Evolutionary conservation across 352 stramenopile species (phyloP).

Genomic region (Aphanomyces invadans): DNA sequence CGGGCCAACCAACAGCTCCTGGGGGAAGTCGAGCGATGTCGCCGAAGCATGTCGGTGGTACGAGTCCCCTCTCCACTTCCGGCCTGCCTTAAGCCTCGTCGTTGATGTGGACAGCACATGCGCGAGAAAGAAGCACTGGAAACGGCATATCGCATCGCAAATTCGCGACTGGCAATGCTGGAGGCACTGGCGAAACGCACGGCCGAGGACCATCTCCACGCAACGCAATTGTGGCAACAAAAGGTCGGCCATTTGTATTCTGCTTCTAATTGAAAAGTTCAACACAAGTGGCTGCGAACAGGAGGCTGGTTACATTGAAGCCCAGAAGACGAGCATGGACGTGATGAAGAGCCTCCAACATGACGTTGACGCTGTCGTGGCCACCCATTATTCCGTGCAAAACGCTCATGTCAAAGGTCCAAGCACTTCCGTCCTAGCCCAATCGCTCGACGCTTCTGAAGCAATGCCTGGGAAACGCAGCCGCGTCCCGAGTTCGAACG

Average conservation of each 20-base stretch:
- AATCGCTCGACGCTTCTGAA: not conserved
- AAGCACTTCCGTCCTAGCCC: no score
- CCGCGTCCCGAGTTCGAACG: not conserved
- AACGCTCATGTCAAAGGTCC: no score
- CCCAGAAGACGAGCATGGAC: not conserved
- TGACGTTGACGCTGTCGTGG: constrained; percentile 9
- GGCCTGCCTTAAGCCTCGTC: no score
- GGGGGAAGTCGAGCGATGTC: not conserved
- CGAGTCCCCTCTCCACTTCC: no score
- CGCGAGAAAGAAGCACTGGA: not conserved
- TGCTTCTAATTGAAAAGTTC: no score
- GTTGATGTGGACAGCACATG: no score
- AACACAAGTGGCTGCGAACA: no score
- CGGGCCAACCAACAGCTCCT: not conserved
- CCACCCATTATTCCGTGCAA: no score
- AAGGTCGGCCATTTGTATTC: no score
- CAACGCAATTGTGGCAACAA: not conserved
- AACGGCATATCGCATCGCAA: constrained; percentile 22
- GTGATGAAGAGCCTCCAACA: not conserved
- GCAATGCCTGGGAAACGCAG: not conserved
- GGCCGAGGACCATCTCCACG: constrained; percentile 6
- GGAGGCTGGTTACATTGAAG: not conserved
- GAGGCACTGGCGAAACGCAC: constrained; percentile 12
- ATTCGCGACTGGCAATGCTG: constrained; percentile 16
- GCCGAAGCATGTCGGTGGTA: not conserved